Evolutionary conservation across 176 grass and related monocot genomes (phyloP).

Genomic region (Secale cereale): DNA sequence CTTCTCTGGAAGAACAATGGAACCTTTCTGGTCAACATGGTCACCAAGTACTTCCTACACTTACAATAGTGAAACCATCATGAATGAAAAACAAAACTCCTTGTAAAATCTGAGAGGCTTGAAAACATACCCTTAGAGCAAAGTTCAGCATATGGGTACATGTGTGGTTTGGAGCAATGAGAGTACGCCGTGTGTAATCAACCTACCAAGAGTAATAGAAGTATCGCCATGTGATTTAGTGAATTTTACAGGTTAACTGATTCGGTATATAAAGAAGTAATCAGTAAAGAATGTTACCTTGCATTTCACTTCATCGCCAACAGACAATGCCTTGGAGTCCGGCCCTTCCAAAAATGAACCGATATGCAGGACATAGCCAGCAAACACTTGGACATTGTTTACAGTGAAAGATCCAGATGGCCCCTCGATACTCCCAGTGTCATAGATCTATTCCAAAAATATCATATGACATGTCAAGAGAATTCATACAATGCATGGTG

Average conservation of each 20-base stretch:
- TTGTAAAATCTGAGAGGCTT: slow-evolving; percentile 1
- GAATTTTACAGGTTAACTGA: neutral
- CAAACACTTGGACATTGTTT: slow-evolving; percentile 85
- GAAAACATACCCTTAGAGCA: slow-evolving; percentile 71
- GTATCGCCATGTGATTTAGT: slow-evolving; percentile 8
- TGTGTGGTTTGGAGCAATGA: slow-evolving; percentile 95
- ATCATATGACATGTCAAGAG: neutral
- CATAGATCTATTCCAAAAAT: slow-evolving; percentile 70
- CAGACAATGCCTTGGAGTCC: slow-evolving; percentile 33
- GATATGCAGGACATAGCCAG: slow-evolving; percentile 85
- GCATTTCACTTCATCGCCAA: slow-evolving; percentile 75
- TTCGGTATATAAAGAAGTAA: neutral
- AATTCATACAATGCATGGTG: neutral
- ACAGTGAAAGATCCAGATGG: slow-evolving; percentile 82
- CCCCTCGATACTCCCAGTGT: slow-evolving; percentile 83
- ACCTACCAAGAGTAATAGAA: slow-evolving; percentile 56
- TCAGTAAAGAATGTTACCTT: slow-evolving; percentile 44
- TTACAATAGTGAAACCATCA: slow-evolving; percentile 6
- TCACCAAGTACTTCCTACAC: slow-evolving; percentile 93
- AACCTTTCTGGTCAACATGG: slow-evolving; percentile 99
- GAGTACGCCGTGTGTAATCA: slow-evolving; percentile 66
- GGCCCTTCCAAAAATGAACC: slow-evolving; percentile 53
- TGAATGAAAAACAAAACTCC: neutral
- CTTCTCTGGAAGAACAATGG: slow-evolving; percentile 97
- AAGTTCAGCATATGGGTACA: slow-evolving; percentile 99